phyloP scores from a whole-genome alignment of 2,329 filamentous ascomycete genomes.

The Arthrobotrys musiformis region DNA sequence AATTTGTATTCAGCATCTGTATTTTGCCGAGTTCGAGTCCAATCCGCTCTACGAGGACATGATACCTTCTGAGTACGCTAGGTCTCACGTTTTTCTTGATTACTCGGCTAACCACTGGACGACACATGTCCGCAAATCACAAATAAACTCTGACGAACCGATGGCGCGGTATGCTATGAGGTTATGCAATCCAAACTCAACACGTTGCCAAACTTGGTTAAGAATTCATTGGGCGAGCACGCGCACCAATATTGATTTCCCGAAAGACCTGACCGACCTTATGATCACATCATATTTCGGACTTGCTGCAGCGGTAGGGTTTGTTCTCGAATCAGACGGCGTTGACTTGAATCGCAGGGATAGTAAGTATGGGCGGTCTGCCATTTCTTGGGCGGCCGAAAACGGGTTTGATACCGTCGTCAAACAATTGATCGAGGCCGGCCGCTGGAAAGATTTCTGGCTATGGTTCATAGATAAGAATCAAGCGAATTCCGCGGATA shows the following conservation, averaged over 20 bases:
- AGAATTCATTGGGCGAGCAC: background rate
- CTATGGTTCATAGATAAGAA: background rate
- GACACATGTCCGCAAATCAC: background rate
- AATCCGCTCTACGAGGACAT: background rate
- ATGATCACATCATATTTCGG: background rate
- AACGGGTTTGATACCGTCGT: background rate
- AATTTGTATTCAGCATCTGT: conserved; percentile 13
- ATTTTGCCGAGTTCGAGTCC: conserved; percentile 53
- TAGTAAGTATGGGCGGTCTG: background rate
- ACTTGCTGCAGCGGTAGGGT: background rate
- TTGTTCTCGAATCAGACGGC: background rate
- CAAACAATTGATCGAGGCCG: background rate
- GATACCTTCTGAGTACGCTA: background rate
- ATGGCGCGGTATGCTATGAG: background rate
- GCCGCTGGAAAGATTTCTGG: background rate
- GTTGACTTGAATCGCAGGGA: conserved; percentile 5
- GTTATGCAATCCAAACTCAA: background rate
- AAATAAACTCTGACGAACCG: background rate
- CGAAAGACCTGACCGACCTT: background rate
- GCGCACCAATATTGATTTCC: background rate
- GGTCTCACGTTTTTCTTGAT: background rate
- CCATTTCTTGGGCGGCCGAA: conserved; percentile 37
- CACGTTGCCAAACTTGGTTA: background rate
- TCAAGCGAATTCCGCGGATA: background rate
- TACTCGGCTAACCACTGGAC: background rate